These are phyloP conservation scores for Globisporangium perplexum DNA, from an alignment of 352 stramenopile species.

Conservation along the genomic window DNA sequence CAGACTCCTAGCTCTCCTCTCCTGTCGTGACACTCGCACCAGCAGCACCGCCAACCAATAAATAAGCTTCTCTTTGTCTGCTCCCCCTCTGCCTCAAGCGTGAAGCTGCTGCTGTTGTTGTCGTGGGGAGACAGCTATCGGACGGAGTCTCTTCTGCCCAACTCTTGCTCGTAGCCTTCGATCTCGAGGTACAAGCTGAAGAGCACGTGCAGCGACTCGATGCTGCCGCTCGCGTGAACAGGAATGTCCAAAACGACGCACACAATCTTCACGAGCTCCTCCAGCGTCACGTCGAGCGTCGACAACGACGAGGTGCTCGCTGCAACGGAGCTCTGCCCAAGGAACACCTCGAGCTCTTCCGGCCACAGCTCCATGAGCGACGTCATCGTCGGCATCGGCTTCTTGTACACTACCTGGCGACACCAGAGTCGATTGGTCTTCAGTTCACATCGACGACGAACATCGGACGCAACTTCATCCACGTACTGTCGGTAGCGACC, in stretches of 20 bases:
- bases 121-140: conserved; percentile 5
- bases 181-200: conserved; percentile 90
- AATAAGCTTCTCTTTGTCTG: conserved; percentile 5
- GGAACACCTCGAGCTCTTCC: conserved; percentile 69
- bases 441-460: background rate
- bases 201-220: conserved; percentile 90
- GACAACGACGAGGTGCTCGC: conserved; percentile 16
- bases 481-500: conserved; percentile 46
- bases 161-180: conserved; percentile 43
- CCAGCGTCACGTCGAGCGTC: conserved; percentile 78
- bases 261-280: conserved; percentile 80
- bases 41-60: background rate
- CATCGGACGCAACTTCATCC: background rate
- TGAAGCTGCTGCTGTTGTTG: no score
- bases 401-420: conserved; percentile 69
- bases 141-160: conserved; percentile 6
- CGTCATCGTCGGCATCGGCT: conserved; percentile 84
- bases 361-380: conserved; percentile 90
- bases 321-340: conserved; percentile 23
- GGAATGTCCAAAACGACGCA: conserved; percentile 92
- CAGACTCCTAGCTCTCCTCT: conserved; percentile 22
- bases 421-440: background rate
- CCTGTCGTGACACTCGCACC: background rate
- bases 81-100: no score
- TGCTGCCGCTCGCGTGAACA: conserved; percentile 65